A percentile compares a stretch with the other conserved stretches of the same genome.
Evolutionary conservation across 1,284 basidiomycete genomes (phyloP).

Genomic region (Ceratobasidium sp.): DNA sequence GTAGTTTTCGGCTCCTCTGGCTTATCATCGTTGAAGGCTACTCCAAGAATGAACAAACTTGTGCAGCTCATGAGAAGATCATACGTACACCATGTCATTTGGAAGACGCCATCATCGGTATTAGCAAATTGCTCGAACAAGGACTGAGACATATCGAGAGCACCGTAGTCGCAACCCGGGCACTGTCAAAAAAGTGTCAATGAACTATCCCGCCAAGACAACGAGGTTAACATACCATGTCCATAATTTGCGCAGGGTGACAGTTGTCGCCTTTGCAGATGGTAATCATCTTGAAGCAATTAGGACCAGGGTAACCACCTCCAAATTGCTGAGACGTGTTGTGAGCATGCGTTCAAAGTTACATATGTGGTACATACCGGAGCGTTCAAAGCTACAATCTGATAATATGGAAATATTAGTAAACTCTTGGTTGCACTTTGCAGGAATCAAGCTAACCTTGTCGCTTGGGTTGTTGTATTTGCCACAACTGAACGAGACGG

Average conservation of each 20-base stretch:
- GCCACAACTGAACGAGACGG: conserved; percentile 41
- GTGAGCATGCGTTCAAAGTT: conserved; percentile 3
- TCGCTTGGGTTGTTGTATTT: conserved; percentile 40
- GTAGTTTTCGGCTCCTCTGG: conserved; percentile 19
- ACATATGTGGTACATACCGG: conserved; percentile 32
- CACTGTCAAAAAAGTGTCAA: conserved; percentile 25
- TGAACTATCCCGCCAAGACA: not conserved
- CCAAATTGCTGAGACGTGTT: conserved; percentile 27
- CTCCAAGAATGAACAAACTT: not conserved
- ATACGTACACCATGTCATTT: conserved; percentile 43
- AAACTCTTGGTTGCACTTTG: not conserved
- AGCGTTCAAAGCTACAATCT: conserved; percentile 45
- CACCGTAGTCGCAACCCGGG: conserved; percentile 43
- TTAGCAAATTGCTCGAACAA: conserved; percentile 43
- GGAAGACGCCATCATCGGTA: conserved; percentile 43
- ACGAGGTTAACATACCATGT: conserved; percentile 48
- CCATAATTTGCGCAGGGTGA: conserved; percentile 53
- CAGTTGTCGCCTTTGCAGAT: conserved; percentile 56
- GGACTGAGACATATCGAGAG: conserved; percentile 44
- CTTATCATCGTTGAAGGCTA: conserved; percentile 38
- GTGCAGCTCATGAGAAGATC: not conserved
- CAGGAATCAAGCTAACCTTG: not conserved
- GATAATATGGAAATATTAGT: conserved; percentile 5
- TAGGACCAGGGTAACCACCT: conserved; percentile 50
- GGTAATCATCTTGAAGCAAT: conserved; percentile 57